Conservation (phyloP, 208 protist genomes). For the Trypanosoma melophagium region DNA sequence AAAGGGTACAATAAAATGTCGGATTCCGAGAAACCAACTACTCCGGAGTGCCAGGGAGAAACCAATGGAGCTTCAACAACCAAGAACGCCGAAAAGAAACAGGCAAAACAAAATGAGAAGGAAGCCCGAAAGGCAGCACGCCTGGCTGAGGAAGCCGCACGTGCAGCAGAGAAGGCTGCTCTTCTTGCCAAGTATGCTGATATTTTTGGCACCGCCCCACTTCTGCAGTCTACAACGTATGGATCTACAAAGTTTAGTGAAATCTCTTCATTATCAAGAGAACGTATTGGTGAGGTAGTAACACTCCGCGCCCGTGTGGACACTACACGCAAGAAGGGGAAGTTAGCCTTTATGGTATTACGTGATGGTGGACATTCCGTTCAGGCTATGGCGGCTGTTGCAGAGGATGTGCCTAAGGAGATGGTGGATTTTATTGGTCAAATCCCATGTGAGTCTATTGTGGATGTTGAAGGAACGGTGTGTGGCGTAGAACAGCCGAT, state of each 20-base stretch:
- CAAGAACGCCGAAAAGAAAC: slow-evolving; percentile 31
- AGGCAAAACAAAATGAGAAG: slow-evolving; percentile 71
- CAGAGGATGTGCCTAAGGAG: slow-evolving; percentile 75
- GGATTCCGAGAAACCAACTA: neutral
- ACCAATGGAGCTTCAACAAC: slow-evolving; percentile 5
- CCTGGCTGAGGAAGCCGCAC: slow-evolving; percentile 79
- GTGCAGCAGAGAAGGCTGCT: slow-evolving; percentile 80
- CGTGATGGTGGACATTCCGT: slow-evolving; percentile 76
- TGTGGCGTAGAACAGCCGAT: slow-evolving; percentile 70
- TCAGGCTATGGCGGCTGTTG: slow-evolving; percentile 84
- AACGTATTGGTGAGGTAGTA: slow-evolving; percentile 49
- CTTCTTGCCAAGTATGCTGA: slow-evolving; percentile 76
- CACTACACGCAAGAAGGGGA: slow-evolving; percentile 90
- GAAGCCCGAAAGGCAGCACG: slow-evolving; percentile 83
- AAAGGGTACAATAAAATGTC: slow-evolving; percentile 6
- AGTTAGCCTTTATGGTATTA: slow-evolving; percentile 90
- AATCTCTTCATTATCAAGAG: slow-evolving; percentile 49
- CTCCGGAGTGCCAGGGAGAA: slow-evolving; percentile 5
- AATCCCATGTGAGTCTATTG: slow-evolving; percentile 86
- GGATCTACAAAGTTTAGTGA: slow-evolving; percentile 43
- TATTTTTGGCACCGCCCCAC: slow-evolving; percentile 64
- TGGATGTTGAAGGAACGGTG: slow-evolving; percentile 82
- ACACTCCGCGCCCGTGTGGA: slow-evolving; percentile 81
- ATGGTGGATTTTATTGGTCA: slow-evolving; percentile 91
- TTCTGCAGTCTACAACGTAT: slow-evolving; percentile 85